These are phyloP conservation scores for Striga hermonthica DNA, from an alignment of 305 asterid genomes.

Conservation along the genomic window DNA sequence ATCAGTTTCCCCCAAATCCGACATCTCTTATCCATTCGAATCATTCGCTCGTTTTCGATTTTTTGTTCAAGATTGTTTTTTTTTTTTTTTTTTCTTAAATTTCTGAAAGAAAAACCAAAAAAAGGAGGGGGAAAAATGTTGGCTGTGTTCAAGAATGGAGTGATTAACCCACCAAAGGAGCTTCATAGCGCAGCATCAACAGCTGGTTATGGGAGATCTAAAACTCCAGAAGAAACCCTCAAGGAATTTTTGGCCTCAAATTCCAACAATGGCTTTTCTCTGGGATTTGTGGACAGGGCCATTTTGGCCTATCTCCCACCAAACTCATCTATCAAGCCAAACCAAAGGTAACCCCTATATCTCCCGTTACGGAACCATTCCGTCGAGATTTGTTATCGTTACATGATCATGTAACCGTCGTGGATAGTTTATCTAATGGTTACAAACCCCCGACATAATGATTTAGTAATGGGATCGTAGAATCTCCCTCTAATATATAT, in stretches of 20 bases:
- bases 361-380: too few species aligned
- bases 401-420: too few species aligned
- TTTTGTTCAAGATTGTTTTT: too few species aligned
- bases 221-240: constrained; percentile 50
- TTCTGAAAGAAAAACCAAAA: neutral
- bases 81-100: too few species aligned
- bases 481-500: too few species aligned
- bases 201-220: constrained; percentile 32
- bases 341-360: constrained; percentile 53
- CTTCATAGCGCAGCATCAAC: constrained; percentile 61
- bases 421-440: too few species aligned
- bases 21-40: constrained; percentile 31
- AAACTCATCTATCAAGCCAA: constrained; percentile 26
- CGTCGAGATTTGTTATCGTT: too few species aligned
- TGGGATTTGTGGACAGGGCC: constrained; percentile 61
- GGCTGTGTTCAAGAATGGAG: constrained; percentile 67
- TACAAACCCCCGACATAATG: too few species aligned
- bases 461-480: too few species aligned
- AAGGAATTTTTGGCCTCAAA: constrained; percentile 60
- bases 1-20: constrained; percentile 6
- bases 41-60: constrained; percentile 16
- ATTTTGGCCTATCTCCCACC: constrained; percentile 57
- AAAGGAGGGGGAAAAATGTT: constrained; percentile 45
- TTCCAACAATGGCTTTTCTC: constrained; percentile 50
- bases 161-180: constrained; percentile 79